Base-by-base conservation (phyloP, 2,329 filamentous ascomycete genomes). In the Epichloe sp. region DNA sequence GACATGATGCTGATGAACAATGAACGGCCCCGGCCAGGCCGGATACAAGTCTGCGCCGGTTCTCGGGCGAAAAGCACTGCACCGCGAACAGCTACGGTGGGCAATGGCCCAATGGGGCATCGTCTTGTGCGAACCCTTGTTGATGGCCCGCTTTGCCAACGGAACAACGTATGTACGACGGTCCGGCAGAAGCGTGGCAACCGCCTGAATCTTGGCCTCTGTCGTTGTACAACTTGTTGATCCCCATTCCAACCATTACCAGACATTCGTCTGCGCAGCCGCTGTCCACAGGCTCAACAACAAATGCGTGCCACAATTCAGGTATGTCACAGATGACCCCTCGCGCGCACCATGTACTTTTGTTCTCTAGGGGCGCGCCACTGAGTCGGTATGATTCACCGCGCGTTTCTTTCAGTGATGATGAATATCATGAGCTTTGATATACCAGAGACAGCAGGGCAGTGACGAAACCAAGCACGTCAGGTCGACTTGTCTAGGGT, bases 391-490 rank as follows among this genome's bases (percentile, higher is more conserved):
- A 21, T 38, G 7, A 41, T 43, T 40, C 21, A 37, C 40, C 47
- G 36, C 37, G 40, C 42, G 34, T 47, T 48, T 26, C 44, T 21
- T 54, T 50, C 50, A 42, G 57, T 69, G 71, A 72, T 71, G 71
- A 73, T 66, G 69, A 55, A 57, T 60, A 60, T 54, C 59, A 63
- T 53, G 66, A 68, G 66, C 66, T 63, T 66, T 52, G 55, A 60
- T 57, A 53, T 54, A 38, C 21, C 57, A 57, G 67, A 69, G 67
- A 58, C 41, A 51, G 59, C 57, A 54, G 54, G 60, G 62, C 55
- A 62, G 61, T 49, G 60, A 68, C 62, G 76, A 77, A 80, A 70
- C 77, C 77, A 75, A 73, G 69, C 60, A 36, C 36, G 47, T 54
- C 52, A 17, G 38, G 23, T 49, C 4, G 52, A 48, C 53, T 49